Evolutionary conservation across 345 rosid species (phyloP).

Genomic region (Lenwebbia sp.): DNA sequence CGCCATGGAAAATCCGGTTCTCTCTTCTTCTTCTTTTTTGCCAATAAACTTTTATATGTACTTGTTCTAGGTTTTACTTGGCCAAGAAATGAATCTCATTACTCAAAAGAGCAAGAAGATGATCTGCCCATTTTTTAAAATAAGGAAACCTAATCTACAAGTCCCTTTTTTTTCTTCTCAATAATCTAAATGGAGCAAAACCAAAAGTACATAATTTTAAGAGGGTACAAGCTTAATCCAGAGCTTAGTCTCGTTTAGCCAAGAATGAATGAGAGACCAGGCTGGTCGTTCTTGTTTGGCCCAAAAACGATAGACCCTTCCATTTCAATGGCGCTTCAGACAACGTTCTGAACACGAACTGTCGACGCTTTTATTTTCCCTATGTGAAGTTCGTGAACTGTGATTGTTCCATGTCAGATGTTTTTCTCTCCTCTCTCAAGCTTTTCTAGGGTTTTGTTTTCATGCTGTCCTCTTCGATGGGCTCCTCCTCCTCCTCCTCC

Average conservation of each 20-base stretch:
- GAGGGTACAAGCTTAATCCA: neutral
- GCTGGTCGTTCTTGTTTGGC: neutral
- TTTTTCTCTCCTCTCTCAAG: neutral
- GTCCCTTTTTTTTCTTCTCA: neutral
- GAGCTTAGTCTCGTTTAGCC: neutral
- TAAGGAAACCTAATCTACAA: neutral
- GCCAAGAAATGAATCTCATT: neutral
- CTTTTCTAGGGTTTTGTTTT: conserved; percentile 4
- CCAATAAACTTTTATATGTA: neutral
- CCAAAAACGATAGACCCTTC: neutral
- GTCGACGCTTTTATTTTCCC: neutral
- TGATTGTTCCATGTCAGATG: conserved; percentile 11
- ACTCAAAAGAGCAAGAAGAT: neutral
- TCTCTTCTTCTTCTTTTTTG: neutral
- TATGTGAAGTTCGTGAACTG: neutral
- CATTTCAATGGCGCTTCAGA: neutral
- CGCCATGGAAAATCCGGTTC: neutral
- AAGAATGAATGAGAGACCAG: neutral
- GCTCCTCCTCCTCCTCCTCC: neutral
- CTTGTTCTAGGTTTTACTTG: neutral
- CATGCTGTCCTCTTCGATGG: conserved; percentile 2
- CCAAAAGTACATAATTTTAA: neutral
- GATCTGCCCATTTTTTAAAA: neutral
- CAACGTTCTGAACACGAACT: neutral
- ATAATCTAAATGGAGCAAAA: neutral